Evolutionary conservation across 2,329 filamentous ascomycete genomes (phyloP).

Genomic region (Nakataea oryzae): DNA sequence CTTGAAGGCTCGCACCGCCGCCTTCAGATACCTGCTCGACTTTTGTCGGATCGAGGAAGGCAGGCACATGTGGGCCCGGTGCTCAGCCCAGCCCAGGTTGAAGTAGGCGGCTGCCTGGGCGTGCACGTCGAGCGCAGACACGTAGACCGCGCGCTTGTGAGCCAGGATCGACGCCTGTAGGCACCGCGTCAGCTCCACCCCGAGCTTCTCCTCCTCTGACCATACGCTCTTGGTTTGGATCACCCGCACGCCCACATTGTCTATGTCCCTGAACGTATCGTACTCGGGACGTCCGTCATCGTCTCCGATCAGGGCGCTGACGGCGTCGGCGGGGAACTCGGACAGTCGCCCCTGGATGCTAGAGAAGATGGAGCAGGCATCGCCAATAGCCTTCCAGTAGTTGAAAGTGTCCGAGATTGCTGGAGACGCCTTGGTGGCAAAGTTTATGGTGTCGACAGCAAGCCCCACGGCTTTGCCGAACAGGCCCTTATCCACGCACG

Average conservation of each 20-base stretch:
- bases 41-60: conserved; percentile 41
- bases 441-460: conserved; percentile 57
- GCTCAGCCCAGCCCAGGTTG: conserved; percentile 91
- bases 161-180: conserved; percentile 69
- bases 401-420: conserved; percentile 70
- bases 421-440: conserved; percentile 51
- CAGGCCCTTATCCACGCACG: conserved; percentile 68
- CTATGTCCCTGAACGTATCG: conserved; percentile 55
- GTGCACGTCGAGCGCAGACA: conserved; percentile 63
- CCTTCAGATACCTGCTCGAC: conserved; percentile 60
- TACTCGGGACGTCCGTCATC: conserved; percentile 35
- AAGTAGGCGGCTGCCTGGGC: conserved; percentile 95
- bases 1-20: conserved; percentile 86
- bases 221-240: conserved; percentile 32
- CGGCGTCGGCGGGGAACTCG: conserved; percentile 48
- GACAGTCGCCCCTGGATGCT: conserved; percentile 58
- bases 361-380: conserved; percentile 78
- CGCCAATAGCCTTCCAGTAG: conserved; percentile 85
- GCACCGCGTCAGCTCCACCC: conserved; percentile 43
- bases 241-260: conserved; percentile 44
- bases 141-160: conserved; percentile 75
- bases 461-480: conserved; percentile 74
- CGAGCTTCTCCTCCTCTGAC: conserved; percentile 34
- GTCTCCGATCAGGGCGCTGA: conserved; percentile 44
- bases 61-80: conserved; percentile 64